Base-by-base conservation (phyloP, 1,284 basidiomycete genomes). In the Cryptococcus sp. region DNA sequence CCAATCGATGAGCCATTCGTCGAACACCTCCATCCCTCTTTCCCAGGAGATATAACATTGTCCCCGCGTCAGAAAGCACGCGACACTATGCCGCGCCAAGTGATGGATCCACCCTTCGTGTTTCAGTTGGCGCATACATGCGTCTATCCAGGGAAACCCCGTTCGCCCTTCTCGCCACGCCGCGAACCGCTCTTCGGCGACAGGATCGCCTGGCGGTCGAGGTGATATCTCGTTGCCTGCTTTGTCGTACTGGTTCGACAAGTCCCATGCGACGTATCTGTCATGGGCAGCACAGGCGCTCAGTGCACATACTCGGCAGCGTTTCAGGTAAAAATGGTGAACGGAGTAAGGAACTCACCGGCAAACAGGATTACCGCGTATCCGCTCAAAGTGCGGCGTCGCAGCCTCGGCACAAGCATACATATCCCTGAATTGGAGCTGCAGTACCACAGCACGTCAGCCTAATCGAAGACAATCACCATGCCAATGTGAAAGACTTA, bases 41-140 rank as follows among this genome's bases (percentile, higher is more conserved):
- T 84, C 84, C 83, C 82, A 85, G 8, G 80, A 81, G 62, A 84
- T 81, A 71, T 84, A 83, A 64, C 82, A 81, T 64, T 84, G 82
- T 17, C 83, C 82, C 48, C 83, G 75, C 10, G 81, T 82, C 20
- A 84, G 71, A 70, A 82, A 84, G 65, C 81, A 83, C 7, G 84
- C 85, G 47, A 84, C 82, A 11, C 78, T 80, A 69, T 83, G 82
- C 55, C 84, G 73, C 16, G 81, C 82, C 30, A 83, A 76, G 67
- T 83, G 79, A 73, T 81, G 80, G 50, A 81, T 79, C 81, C 82
- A 82, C 1, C 83, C 82, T 64, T 82, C 81, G 30, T 73, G 52
- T 50, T 71, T 70, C 11, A 77, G 73, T 63, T 82, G 81, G 23
- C 82, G 73, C 82, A 84, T 82, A 57, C 81, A 76, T 6, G 82